Conservation (phyloP, 306 rosid species). For the Leucaena leucocephala region DNA sequence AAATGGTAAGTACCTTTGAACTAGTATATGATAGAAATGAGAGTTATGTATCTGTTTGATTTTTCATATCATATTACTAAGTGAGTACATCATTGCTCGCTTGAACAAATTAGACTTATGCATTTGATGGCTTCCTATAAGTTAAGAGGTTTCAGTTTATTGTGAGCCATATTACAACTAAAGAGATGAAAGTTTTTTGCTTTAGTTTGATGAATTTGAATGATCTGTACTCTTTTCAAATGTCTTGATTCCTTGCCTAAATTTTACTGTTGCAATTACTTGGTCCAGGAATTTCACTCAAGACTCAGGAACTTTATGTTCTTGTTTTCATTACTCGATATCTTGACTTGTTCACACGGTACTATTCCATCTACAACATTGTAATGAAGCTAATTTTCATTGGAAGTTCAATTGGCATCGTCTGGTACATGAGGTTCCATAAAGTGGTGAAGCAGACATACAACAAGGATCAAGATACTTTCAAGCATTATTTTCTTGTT, state of each 20-base stretch:
- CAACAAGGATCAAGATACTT: slow-evolving; percentile 42
- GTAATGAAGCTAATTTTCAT: slow-evolving; percentile 12
- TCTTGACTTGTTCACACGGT: slow-evolving; percentile 33
- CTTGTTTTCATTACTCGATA: slow-evolving; percentile 46
- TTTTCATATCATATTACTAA: neutral
- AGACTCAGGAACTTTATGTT: slow-evolving; percentile 51
- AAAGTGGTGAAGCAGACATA: slow-evolving; percentile 50
- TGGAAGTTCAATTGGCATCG: slow-evolving; percentile 37
- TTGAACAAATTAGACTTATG: neutral
- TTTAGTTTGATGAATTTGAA: neutral
- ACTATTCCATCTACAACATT: slow-evolving; percentile 39
- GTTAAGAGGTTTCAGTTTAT: neutral
- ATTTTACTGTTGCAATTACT: neutral
- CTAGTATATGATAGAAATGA: neutral
- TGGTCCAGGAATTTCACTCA: slow-evolving; percentile 45
- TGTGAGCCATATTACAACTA: neutral
- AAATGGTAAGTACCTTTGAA: neutral
- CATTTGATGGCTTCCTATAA: neutral
- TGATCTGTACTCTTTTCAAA: neutral
- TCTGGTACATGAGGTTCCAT: slow-evolving; percentile 51
- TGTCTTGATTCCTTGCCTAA: neutral
- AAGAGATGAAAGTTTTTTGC: neutral
- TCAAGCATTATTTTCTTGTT: slow-evolving; percentile 19
- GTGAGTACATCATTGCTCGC: neutral
- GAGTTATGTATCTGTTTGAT: neutral